Evolutionary conservation across 305 asterid genomes (phyloP).

Genomic region (Fraxinus ornus): DNA sequence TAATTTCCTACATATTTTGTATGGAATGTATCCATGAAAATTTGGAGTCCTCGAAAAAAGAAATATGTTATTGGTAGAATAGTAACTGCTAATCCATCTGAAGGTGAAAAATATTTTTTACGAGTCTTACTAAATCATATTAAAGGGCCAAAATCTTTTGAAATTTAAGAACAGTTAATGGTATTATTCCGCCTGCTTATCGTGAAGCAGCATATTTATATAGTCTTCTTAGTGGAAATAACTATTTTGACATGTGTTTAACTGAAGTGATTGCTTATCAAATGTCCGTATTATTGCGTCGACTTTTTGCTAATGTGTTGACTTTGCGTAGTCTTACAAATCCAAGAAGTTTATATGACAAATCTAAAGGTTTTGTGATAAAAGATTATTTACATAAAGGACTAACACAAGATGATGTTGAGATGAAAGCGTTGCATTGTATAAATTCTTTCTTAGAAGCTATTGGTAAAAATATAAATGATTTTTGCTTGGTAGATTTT

Average conservation of each 20-base stretch:
- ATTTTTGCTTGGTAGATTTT: not conserved
- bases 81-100: not conserved
- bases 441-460: not conserved
- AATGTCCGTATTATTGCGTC: not conserved
- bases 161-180: too few species aligned
- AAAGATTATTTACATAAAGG: not conserved
- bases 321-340: not conserved
- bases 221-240: too few species aligned
- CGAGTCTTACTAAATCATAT: too few species aligned
- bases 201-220: not conserved
- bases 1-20: too few species aligned
- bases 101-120: not conserved
- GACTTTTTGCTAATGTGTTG: not conserved
- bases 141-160: too few species aligned
- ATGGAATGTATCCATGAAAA: not conserved
- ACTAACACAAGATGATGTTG: not conserved
- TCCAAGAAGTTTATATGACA: not conserved
- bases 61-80: not conserved
- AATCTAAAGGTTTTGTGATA: too few species aligned
- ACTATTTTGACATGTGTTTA: too few species aligned
- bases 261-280: not conserved
- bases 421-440: not conserved
- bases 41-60: not conserved
- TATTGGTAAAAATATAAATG: not conserved
- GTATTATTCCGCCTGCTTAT: too few species aligned